Evolutionary conservation across 805 yeast genomes (phyloP).

Genomic region (Wickerhamiella domercqiae): DNA sequence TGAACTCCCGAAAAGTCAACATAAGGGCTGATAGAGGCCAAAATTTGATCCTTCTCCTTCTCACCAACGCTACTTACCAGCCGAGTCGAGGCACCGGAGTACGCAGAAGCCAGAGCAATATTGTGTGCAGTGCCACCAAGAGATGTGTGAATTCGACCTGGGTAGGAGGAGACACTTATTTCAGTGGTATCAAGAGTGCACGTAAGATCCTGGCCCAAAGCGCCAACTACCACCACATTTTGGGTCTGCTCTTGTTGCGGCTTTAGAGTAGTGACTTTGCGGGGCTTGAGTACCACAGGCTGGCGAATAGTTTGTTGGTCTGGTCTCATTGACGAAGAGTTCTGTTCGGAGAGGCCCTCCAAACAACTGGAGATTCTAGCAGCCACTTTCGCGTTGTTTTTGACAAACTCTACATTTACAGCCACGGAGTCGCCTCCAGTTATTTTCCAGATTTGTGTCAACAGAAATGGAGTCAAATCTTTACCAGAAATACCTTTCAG

Average conservation of each 20-base stretch:
- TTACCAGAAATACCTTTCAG: slow-evolving; percentile 46
- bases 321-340: slow-evolving; percentile 24
- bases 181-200: slow-evolving; percentile 30
- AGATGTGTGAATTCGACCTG: slow-evolving; percentile 40
- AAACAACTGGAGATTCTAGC: slow-evolving; percentile 49
- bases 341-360: slow-evolving; percentile 9
- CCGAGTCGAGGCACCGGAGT: slow-evolving; percentile 21
- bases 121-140: slow-evolving; percentile 82
- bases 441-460: slow-evolving; percentile 45
- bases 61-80: slow-evolving; percentile 14
- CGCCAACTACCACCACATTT: slow-evolving; percentile 44
- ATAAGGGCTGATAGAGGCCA: slow-evolving; percentile 15
- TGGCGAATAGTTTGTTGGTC: background rate
- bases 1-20: slow-evolving; percentile 29
- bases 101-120: slow-evolving; percentile 46
- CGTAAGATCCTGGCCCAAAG: slow-evolving; percentile 61
- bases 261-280: background rate
- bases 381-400: slow-evolving; percentile 59
- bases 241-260: slow-evolving; percentile 1
- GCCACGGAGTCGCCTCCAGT: slow-evolving; percentile 57
- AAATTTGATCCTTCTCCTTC: slow-evolving; percentile 27
- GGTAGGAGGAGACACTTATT: slow-evolving; percentile 44
- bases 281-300: background rate
- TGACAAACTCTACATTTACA: slow-evolving; percentile 60
- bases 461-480: slow-evolving; percentile 61